Evolutionary conservation across 257 asterid genomes (phyloP), one percentile per base, ranked within the genome.

Genomic region (Solanum clarkiae): DNA sequence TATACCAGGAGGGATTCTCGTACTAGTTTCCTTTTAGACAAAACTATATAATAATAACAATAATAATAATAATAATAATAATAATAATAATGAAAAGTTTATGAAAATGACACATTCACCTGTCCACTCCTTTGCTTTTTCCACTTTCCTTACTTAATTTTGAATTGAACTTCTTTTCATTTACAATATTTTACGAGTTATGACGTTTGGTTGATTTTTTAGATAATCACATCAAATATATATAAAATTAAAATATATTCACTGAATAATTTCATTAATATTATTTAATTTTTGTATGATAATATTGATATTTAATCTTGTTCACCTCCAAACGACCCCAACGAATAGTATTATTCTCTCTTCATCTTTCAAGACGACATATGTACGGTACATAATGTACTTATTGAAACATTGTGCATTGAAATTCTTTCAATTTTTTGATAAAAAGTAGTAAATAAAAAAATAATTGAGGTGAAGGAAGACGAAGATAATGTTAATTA

Each of bases 1-100:
- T 24, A 18, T 26, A 15, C 11, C 47, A 29, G 22, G 47, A 15
- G 47, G 47, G 82, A 77, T 91, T 92, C 93, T 91, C 94, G 93
- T 90, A 92, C 94, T 69, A 86, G 83, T 87, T 85, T 87, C 75
- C 36, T 84, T 89, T 86, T 88, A 59, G 89, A 83, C 71, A 51
- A 83, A 40, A 56, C 51, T 65, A 54, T 56, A 42, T 22, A 74
- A n/a, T 65, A 63, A 4, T 20, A 54, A 24, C 20, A 18, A 6
- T 24, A 24, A 5, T 12, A 12, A 5, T 24, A 22, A 36, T 60
- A 62, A 62, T 65, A 65, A 5, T 10, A 55, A 13, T 60, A 20
- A 3, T 26, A 26, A 2, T 13, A 13, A 3, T 26, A 24, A 36
- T 62, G 18, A 86, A 90, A 89, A 89, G 91, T 82, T 81, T 12